Percentiles rank a stretch among this genome's conserved stretches.
These are phyloP conservation scores for Fusarium paranaense DNA, from an alignment of 2,329 filamentous ascomycete species.

Conservation along the genomic window DNA sequence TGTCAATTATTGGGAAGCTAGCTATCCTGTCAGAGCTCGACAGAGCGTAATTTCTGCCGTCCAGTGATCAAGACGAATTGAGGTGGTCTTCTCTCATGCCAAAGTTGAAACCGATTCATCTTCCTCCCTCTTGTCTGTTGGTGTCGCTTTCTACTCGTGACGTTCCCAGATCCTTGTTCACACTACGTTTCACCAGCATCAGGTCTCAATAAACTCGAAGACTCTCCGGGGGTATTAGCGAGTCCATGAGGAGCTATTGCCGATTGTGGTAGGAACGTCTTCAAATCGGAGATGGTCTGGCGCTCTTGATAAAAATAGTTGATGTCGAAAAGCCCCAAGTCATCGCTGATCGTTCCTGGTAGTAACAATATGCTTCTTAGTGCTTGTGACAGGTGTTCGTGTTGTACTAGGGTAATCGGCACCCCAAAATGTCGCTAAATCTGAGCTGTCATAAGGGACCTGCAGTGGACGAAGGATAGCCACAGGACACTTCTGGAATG, in stretches of 20 bases:
- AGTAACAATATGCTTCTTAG: background rate
- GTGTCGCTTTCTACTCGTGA: background rate
- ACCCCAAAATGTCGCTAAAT: background rate
- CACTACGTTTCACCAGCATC: background rate
- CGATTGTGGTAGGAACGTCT: background rate
- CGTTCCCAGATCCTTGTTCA: background rate
- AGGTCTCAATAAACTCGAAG: background rate
- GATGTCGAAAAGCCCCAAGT: background rate
- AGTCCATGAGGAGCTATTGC: background rate
- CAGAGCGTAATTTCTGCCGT: background rate
- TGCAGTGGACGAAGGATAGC: background rate
- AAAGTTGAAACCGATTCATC: background rate
- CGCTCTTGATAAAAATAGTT: background rate
- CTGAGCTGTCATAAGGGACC: background rate
- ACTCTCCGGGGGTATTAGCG: background rate
- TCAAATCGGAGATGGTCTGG: background rate
- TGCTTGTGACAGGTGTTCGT: background rate
- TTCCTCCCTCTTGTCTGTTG: background rate
- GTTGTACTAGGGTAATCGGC: background rate
- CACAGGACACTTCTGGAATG: background rate
- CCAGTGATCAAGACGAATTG: background rate
- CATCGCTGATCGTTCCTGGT: background rate
- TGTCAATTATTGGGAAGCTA: background rate
- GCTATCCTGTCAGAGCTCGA: background rate
- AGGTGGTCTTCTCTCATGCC: background rate